Conservation (phyloP, 148 eudicot species). For the Rhododendron henanense region DNA sequence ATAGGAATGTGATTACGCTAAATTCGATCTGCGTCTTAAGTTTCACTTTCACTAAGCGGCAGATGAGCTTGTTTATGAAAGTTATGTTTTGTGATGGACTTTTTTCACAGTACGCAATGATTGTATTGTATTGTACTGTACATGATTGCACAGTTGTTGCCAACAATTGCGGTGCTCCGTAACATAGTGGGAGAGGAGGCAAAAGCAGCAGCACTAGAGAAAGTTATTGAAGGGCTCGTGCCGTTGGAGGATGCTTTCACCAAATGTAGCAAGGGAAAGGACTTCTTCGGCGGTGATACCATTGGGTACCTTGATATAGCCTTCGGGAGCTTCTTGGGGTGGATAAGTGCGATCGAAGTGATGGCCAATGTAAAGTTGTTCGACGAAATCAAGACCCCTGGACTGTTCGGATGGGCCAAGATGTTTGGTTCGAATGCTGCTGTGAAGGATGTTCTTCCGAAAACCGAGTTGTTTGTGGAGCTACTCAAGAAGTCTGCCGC, state of each 20-base stretch:
- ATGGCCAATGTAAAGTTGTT: conserved; percentile 9
- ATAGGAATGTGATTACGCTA: no score
- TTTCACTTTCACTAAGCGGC: no score
- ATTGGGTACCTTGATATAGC: conserved; percentile 40
- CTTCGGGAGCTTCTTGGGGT: conserved; percentile 28
- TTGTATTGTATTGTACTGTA: background rate
- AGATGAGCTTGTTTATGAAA: no score
- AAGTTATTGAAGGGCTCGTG: conserved; percentile 8
- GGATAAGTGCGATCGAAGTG: conserved; percentile 19
- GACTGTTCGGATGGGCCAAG: conserved; percentile 30
- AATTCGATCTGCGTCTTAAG: no score
- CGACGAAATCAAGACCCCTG: conserved; percentile 25
- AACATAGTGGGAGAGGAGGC: background rate
- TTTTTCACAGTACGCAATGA: background rate
- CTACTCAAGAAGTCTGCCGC: background rate
- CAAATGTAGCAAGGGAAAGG: conserved; percentile 28
- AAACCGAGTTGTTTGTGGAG: conserved; percentile 20
- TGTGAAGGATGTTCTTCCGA: conserved; percentile 23
- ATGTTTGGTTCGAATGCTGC: conserved; percentile 25
- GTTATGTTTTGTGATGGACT: no score
- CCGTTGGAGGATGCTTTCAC: conserved; percentile 30
- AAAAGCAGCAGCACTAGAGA: background rate
- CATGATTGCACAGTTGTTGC: conserved; percentile 17
- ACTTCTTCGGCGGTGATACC: conserved; percentile 16
- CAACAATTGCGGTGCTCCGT: background rate